Evolutionary conservation across 179 eudicot genomes (phyloP).

Genomic region (Beta macrorhiza): DNA sequence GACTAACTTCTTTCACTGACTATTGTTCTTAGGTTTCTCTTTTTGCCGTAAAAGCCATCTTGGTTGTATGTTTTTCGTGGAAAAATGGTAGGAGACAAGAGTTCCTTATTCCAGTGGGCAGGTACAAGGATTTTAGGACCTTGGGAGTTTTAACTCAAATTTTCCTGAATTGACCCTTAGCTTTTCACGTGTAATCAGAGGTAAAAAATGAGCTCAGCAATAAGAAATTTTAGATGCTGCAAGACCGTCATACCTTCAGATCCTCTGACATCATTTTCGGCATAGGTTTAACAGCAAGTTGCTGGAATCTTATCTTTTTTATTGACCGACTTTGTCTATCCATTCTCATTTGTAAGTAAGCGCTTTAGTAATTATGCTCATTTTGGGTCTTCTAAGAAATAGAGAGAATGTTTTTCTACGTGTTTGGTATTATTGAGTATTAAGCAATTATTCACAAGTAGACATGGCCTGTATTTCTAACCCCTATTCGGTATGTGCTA

Average conservation of each 20-base stretch:
- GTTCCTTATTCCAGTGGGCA: not conserved
- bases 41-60: not conserved
- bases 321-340: no score
- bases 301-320: no score
- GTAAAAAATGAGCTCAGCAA: not conserved
- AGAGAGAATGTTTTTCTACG: not conserved
- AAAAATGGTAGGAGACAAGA: not conserved
- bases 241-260: not conserved
- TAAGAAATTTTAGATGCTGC: not conserved
- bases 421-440: not conserved
- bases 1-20: not conserved
- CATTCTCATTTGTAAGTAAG: not conserved
- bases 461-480: not conserved
- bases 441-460: not conserved
- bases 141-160: not conserved
- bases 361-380: not conserved
- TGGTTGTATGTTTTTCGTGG: not conserved
- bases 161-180: not conserved
- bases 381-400: not conserved
- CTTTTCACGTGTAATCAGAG: not conserved
- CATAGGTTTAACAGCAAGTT: not conserved
- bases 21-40: not conserved
- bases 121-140: not conserved
- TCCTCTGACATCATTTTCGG: not conserved
- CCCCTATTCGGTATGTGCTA: not conserved